Base-by-base conservation (phyloP, 2,329 filamentous ascomycete species). In the Cladosporium sp. region DNA sequence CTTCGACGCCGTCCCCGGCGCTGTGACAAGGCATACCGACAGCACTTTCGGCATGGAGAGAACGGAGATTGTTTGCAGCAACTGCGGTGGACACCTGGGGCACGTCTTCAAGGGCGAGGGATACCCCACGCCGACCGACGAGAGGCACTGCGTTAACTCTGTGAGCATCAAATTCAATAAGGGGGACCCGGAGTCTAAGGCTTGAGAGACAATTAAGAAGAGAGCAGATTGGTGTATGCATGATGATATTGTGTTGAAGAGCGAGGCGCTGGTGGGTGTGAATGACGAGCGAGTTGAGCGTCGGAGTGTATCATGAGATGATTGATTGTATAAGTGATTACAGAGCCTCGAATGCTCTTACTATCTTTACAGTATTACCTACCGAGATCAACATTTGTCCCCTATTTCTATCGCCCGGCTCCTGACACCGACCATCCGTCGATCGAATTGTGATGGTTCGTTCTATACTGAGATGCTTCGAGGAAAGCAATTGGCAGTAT, bases 81-180 rank as follows among this genome's bases (percentile, higher is more conserved):
- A 95, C 69, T 98, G 93, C 67, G 95, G 93, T 19, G 93, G 93
- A 2, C 89, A 95, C 72, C 69, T 95, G 55, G 89, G 89, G 22
- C 89, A 95, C 75, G 89, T 95, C 13, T 95, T 95, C 70, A 92
- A 93, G 76, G 89, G 89, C 10, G 89, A 95, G 71, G 86, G 87
- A 16, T 92, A 85, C 66, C 66, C 77, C 8, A 95, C 87, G 18
- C 90, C 93, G 4, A 97, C 91, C 16, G 86, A 98, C 69, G 93
- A 98, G 81, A 80, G 93, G 56, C 93, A 98, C 74, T 98, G 93
- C 67, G 93, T 98, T 54, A 98, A 97, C 68, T 93, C 89, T 65
- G 74, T 97, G 49, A 95, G 88, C 68, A 75, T 97, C 72, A 93
- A 84, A 62, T 97, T 98, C 67, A 79, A 77, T 1, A 78, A 87